These are phyloP conservation scores for Lavandula angustifolia DNA, from an alignment of 257 asterid species.

Conservation along the genomic window DNA sequence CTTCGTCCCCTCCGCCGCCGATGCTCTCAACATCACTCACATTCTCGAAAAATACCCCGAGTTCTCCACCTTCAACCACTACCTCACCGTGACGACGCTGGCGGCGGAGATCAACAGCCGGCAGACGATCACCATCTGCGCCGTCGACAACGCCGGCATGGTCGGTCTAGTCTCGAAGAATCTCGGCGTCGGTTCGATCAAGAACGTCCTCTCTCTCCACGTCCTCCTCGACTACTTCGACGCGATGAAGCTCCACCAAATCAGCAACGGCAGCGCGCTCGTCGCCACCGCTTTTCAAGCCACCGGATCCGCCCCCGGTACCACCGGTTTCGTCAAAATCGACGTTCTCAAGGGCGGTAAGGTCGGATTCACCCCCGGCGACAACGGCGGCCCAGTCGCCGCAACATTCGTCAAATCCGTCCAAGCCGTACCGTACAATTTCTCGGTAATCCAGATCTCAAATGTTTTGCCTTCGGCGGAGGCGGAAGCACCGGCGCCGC, in stretches of 20 bases:
- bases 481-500: constrained; percentile 75
- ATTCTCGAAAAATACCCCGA: constrained; percentile 48
- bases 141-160: constrained; percentile 66
- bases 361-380: constrained; percentile 56
- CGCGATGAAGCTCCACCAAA: constrained; percentile 67
- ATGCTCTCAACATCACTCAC: constrained; percentile 62
- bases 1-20: constrained; percentile 35
- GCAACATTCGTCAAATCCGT: constrained; percentile 55
- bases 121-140: constrained; percentile 66
- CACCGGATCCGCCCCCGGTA: constrained; percentile 67
- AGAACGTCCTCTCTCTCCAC: constrained; percentile 64
- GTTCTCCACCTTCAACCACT: constrained; percentile 65
- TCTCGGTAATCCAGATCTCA: constrained; percentile 73
- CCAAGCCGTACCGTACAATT: constrained; percentile 52
- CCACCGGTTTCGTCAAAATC: constrained; percentile 70
- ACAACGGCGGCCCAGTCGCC: constrained; percentile 27
- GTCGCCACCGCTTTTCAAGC: constrained; percentile 75
- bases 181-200: constrained; percentile 41
- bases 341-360: constrained; percentile 64
- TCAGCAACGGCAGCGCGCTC: constrained; percentile 63
- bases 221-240: constrained; percentile 73
- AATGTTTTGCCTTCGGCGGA: constrained; percentile 47
- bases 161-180: constrained; percentile 55
- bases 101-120: constrained; percentile 62
- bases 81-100: constrained; percentile 59